phyloP scores from a whole-genome alignment of 345 rosid species.

The Lepidium africanum region DNA sequence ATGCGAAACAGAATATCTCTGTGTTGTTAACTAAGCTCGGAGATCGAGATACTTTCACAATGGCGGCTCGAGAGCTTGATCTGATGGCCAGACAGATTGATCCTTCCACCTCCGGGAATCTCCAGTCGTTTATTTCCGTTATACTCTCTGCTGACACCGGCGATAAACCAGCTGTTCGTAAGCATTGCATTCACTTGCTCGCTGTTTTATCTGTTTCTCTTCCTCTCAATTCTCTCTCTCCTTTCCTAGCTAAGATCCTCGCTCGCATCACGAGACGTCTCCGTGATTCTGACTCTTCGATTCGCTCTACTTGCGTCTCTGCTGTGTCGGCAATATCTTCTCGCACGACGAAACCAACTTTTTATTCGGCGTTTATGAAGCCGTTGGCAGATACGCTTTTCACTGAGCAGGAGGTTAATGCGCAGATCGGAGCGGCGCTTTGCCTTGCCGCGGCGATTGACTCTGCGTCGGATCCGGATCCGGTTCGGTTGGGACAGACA shows the following conservation, averaged over 20 bases:
- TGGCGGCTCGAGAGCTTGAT: slow-evolving; percentile 68
- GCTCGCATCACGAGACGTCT: slow-evolving; percentile 56
- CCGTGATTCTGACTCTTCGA: slow-evolving; percentile 71
- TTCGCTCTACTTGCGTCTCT: slow-evolving; percentile 62
- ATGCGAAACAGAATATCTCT: slow-evolving; percentile 46
- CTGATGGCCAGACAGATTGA: slow-evolving; percentile 56
- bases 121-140: slow-evolving; percentile 59
- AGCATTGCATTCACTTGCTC: slow-evolving; percentile 63
- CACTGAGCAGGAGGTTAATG: slow-evolving; percentile 74
- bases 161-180: slow-evolving; percentile 66
- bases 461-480: slow-evolving; percentile 62
- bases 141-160: slow-evolving; percentile 62
- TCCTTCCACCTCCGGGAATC: slow-evolving; percentile 32
- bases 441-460: slow-evolving; percentile 83
- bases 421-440: slow-evolving; percentile 80
- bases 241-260: slow-evolving; percentile 63
- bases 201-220: slow-evolving; percentile 48
- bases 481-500: slow-evolving; percentile 40
- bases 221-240: slow-evolving; percentile 44
- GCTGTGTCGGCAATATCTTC: slow-evolving; percentile 59
- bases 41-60: slow-evolving; percentile 73
- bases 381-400: slow-evolving; percentile 70
- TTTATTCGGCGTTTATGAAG: slow-evolving; percentile 54
- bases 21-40: slow-evolving; percentile 62
- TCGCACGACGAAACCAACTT: slow-evolving; percentile 46